Conservation (phyloP, 1,284 basidiomycete species). For the Moniliella sp. region DNA sequence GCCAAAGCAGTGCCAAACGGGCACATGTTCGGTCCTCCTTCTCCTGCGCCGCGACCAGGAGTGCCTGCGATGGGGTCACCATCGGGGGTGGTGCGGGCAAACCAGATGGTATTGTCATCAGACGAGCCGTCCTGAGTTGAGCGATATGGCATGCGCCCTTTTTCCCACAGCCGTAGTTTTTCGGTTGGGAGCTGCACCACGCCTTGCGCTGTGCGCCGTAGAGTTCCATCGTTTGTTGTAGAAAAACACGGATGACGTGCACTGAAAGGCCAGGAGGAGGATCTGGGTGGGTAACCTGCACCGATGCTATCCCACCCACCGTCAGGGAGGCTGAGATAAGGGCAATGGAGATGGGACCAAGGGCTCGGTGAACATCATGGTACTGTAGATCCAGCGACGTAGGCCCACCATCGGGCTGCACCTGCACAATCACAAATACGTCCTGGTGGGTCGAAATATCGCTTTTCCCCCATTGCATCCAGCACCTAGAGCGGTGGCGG, state of each 20-base stretch:
- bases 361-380: slow-evolving; percentile 25
- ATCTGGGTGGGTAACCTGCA: slow-evolving; percentile 20
- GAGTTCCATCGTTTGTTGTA: slow-evolving; percentile 29
- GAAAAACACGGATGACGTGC: slow-evolving; percentile 21
- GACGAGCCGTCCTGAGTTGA: slow-evolving; percentile 6
- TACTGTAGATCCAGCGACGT: slow-evolving; percentile 26
- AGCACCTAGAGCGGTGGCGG: slow-evolving; percentile 23
- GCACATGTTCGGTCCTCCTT: slow-evolving; percentile 9
- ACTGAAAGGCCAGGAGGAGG: slow-evolving; percentile 25
- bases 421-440: slow-evolving; percentile 26
- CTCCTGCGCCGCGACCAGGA: slow-evolving; percentile 10
- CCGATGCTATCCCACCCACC: slow-evolving; percentile 21
- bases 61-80: slow-evolving; percentile 9
- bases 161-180: slow-evolving; percentile 27
- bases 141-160: slow-evolving; percentile 26
- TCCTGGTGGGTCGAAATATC: slow-evolving; percentile 20
- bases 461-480: slow-evolving; percentile 16
- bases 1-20: slow-evolving; percentile 13
- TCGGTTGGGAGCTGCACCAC: slow-evolving; percentile 21
- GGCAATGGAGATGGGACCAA: slow-evolving; percentile 22
- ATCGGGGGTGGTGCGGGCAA: too few species aligned
- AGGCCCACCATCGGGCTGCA: slow-evolving; percentile 23
- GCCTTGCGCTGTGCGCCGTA: slow-evolving; percentile 15
- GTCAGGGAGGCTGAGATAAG: slow-evolving; percentile 24
- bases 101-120: slow-evolving; percentile 16